Evolutionary conservation across 1,284 basidiomycete genomes (phyloP), one percentile per base, ranked within the genome.

Genomic region (Pterula multifida): DNA sequence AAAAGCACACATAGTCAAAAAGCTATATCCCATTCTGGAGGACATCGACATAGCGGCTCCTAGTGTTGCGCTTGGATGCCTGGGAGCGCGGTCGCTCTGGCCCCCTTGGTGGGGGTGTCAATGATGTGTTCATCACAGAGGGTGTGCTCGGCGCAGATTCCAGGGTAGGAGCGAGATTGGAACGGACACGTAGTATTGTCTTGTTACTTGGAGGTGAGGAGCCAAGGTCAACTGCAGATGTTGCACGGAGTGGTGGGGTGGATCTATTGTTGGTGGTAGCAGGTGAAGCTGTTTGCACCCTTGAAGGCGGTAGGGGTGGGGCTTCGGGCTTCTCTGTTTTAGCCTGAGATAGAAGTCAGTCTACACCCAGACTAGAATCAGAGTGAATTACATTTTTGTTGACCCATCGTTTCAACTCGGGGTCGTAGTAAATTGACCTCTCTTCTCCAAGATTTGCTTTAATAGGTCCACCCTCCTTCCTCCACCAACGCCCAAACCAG

Each of bases 401-500:
- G 19, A 98, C 85, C 96, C 96, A 99, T 54, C 86, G 79, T 67
- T 96, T 96, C 55, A 87, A 76, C 21, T 97, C 92, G 59, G 88
- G 84, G 65, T 99, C 96, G 63, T 90, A 99, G 58, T 92, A 89
- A 69, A 98, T 95, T 45, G 82, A 75, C 26, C 77, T 90, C 61
- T 95, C 83, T 60, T 98, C 90, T 17, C 96, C 96, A 21, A 98
- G 76, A 58, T 90, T 98, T 15, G 95, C 96, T 62, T 81, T 86
- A 51, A 93, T 70, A 3, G 92, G 90, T 21, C 73, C 68, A 47
- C 74, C 67, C 52, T 75, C 71, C 54, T 76, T 83, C 67, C 75
- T 74, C 75, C 78, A 91, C 66, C 82, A 79, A 42, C 86, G 76
- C 49, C 86, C 81, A 26, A 98, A 68, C 94, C 95, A 97, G 0